phyloP scores from a whole-genome alignment of 2,329 filamentous ascomycete species.

The Fusarium redolens region DNA sequence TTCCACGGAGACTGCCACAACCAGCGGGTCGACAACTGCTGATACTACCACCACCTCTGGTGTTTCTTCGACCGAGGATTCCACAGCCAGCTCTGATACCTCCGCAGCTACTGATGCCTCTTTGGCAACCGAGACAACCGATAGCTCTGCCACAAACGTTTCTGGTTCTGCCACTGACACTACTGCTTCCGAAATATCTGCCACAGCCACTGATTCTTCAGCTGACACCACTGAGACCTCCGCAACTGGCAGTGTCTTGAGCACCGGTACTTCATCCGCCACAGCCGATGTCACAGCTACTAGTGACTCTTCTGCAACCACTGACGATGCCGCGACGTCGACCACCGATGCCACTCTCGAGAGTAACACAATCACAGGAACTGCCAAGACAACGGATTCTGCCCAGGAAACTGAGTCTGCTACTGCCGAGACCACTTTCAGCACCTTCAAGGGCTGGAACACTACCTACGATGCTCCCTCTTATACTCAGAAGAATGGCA shows the following conservation, averaged over 20 bases:
- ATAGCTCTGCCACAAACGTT: slow-evolving; percentile 30
- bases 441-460: slow-evolving; percentile 36
- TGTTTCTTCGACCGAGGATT: slow-evolving; percentile 11
- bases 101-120: slow-evolving; percentile 22
- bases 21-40: slow-evolving; percentile 5
- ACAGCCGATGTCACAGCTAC: not conserved
- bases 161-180: slow-evolving; percentile 9
- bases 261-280: not conserved
- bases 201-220: slow-evolving; percentile 2
- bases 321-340: not conserved
- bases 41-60: slow-evolving; percentile 1
- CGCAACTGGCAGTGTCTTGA: not conserved
- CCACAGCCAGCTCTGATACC: slow-evolving; percentile 3
- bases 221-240: not conserved
- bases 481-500: slow-evolving; percentile 14
- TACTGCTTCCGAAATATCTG: not conserved
- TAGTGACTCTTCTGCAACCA: not conserved
- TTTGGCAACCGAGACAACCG: slow-evolving; percentile 23
- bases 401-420: slow-evolving; percentile 4
- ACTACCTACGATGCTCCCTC: slow-evolving; percentile 14
- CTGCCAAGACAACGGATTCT: not conserved
- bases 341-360: not conserved
- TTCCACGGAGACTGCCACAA: slow-evolving; percentile 1
- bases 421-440: slow-evolving; percentile 17
- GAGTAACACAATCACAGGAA: not conserved